A percentile compares a stretch with the other conserved stretches of the same genome.
phyloP scores from a whole-genome alignment of 2,329 filamentous ascomycete species.

The Cadophora malorum region DNA sequence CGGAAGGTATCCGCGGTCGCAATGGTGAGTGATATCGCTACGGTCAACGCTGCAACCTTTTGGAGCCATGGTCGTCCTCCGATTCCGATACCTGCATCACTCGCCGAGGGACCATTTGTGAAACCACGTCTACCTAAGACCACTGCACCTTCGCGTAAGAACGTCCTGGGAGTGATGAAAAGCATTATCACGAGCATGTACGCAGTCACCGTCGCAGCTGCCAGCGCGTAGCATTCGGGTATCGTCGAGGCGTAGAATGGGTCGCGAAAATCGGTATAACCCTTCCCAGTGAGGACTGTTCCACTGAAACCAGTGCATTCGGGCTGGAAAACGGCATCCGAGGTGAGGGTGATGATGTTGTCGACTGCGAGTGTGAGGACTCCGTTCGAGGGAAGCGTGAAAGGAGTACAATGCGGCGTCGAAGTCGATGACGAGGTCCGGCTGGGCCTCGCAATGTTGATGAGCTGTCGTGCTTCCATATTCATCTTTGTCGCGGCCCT shows the following conservation, averaged over 20 bases:
- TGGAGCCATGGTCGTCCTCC: slow-evolving; percentile 95
- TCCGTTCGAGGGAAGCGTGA: slow-evolving; percentile 65
- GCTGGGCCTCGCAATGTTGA: slow-evolving; percentile 39
- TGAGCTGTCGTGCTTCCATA: slow-evolving; percentile 43
- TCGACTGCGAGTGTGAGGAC: slow-evolving; percentile 50
- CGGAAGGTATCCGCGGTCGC: slow-evolving; percentile 90
- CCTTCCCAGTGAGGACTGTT: slow-evolving; percentile 37
- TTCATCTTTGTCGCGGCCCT: slow-evolving; percentile 37
- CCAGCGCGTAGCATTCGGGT: slow-evolving; percentile 91
- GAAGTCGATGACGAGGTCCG: slow-evolving; percentile 47
- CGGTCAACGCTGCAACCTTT: slow-evolving; percentile 76
- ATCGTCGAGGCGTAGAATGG: slow-evolving; percentile 95
- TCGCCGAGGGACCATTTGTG: slow-evolving; percentile 77
- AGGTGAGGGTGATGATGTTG: slow-evolving; percentile 49
- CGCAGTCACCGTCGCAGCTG: slow-evolving; percentile 87
- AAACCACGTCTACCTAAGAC: slow-evolving; percentile 83
- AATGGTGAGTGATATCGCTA: slow-evolving; percentile 87
- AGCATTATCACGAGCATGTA: slow-evolving; percentile 89
- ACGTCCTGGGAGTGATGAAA: slow-evolving; percentile 90
- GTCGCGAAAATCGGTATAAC: slow-evolving; percentile 67
- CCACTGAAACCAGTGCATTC: slow-evolving; percentile 52
- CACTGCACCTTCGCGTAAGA: slow-evolving; percentile 83
- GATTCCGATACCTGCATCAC: slow-evolving; percentile 76
- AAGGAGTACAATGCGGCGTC: slow-evolving; percentile 63
- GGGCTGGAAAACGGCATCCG: slow-evolving; percentile 57